These are phyloP conservation scores for Urtica urens DNA, from an alignment of 306 rosid genomes.

Conservation along the genomic window DNA sequence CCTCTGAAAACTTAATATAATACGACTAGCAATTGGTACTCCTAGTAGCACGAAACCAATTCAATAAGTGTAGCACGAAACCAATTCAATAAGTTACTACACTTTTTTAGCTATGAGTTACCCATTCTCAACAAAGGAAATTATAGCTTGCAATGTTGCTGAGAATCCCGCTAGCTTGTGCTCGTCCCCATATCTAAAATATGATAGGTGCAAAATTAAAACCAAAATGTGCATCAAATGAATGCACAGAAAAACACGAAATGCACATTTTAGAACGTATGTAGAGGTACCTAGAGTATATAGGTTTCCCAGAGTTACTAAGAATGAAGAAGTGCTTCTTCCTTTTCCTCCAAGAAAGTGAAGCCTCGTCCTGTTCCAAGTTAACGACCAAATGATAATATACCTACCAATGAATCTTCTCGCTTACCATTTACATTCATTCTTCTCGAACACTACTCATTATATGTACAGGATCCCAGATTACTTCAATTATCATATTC, in stretches of 20 bases:
- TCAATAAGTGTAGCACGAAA: too few species aligned
- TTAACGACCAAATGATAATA: too few species aligned
- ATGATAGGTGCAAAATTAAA: constrained; percentile 18
- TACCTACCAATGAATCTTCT: too few species aligned
- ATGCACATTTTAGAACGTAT: constrained; percentile 6
- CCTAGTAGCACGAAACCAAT: too few species aligned
- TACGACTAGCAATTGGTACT: too few species aligned
- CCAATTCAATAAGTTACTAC: constrained; percentile 8
- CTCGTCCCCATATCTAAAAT: constrained; percentile 76
- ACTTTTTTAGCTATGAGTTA: constrained; percentile 25
- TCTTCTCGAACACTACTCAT: too few species aligned
- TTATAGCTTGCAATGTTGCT: constrained; percentile 93
- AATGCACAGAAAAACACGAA: constrained; percentile 6
- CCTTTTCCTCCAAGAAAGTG: constrained; percentile 88
- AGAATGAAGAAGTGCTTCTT: constrained; percentile 83
- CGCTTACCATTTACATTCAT: too few species aligned
- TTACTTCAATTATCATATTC: too few species aligned
- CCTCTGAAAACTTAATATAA: constrained; percentile 7
- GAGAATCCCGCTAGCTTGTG: constrained; percentile 97
- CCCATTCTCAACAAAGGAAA: constrained; percentile 94
- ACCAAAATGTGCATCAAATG: constrained; percentile 6
- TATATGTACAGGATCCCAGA: too few species aligned
- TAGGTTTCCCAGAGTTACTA: constrained; percentile 92
- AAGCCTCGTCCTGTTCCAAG: constrained; percentile 96
- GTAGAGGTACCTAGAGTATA: constrained; percentile 70